phyloP scores from a whole-genome alignment of 202 grass and related monocot genomes.

The Dendrocalamus latiflorus region DNA sequence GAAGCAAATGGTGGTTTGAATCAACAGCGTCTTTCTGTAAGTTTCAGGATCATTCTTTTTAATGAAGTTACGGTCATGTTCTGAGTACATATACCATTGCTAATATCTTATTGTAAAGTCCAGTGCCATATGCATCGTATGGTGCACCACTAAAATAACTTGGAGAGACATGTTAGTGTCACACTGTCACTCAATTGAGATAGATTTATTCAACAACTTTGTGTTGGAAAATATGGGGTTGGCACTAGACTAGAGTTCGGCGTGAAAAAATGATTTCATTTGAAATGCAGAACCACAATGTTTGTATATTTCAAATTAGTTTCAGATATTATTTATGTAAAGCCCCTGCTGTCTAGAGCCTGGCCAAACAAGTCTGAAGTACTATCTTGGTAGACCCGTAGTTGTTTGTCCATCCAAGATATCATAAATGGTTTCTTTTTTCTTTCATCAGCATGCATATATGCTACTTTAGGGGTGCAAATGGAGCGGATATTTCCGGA shows the following conservation, averaged over 20 bases:
- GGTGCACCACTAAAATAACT: not conserved
- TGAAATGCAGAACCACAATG: not conserved
- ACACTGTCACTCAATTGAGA: not conserved
- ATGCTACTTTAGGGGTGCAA: too few species aligned
- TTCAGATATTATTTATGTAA: not conserved
- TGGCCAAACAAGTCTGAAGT: not conserved
- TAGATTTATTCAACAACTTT: not conserved
- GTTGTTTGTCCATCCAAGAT: not conserved
- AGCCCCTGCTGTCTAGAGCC: not conserved
- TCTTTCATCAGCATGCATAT: not conserved
- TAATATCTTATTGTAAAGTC: not conserved
- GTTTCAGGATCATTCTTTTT: conserved; percentile 14
- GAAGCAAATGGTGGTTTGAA: conserved; percentile 99
- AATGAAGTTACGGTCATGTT: not conserved
- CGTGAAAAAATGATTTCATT: not conserved
- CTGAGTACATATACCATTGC: conserved; percentile 1
- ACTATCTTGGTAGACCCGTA: not conserved
- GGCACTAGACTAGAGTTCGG: not conserved
- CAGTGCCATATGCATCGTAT: conserved; percentile 10
- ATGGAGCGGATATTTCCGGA: too few species aligned
- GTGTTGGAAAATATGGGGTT: not conserved
- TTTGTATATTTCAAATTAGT: not conserved
- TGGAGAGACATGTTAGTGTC: not conserved
- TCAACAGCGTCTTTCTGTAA: conserved; percentile 95
- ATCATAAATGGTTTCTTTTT: not conserved